Conservation (phyloP, 2,329 filamentous ascomycete genomes). For the Xylaria sp. region DNA sequence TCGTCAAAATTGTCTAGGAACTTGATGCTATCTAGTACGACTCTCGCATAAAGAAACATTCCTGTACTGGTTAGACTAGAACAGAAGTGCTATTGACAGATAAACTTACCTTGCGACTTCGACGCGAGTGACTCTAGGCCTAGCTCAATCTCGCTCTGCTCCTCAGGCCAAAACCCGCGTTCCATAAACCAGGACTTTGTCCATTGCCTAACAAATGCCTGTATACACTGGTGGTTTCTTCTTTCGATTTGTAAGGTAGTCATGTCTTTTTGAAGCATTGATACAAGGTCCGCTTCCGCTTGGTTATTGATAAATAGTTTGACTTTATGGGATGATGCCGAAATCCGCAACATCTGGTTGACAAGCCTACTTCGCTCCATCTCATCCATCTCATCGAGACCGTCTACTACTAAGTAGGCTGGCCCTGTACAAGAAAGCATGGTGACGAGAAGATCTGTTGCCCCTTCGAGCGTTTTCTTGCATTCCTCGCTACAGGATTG, state of each 20-base stretch:
- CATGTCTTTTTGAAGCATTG: neutral
- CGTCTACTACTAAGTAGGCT: slow-evolving; percentile 47
- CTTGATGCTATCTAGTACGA: slow-evolving; percentile 44
- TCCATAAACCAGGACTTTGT: slow-evolving; percentile 34
- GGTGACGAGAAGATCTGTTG: slow-evolving; percentile 41
- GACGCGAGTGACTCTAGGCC: slow-evolving; percentile 37
- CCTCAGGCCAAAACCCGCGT: slow-evolving; percentile 33
- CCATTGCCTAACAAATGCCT: slow-evolving; percentile 38
- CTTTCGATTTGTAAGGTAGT: slow-evolving; percentile 17
- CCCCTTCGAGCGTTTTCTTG: slow-evolving; percentile 39
- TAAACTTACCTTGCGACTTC: slow-evolving; percentile 44
- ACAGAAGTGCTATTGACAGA: neutral
- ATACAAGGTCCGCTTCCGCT: neutral
- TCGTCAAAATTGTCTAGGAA: slow-evolving; percentile 36
- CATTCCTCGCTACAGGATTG: slow-evolving; percentile 38
- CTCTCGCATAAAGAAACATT: slow-evolving; percentile 51
- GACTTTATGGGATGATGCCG: slow-evolving; percentile 24
- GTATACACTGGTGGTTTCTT: slow-evolving; percentile 42
- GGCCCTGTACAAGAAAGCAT: slow-evolving; percentile 40
- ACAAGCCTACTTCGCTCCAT: slow-evolving; percentile 37
- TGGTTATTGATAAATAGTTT: neutral
- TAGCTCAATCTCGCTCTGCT: slow-evolving; percentile 37
- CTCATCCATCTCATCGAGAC: slow-evolving; percentile 47
- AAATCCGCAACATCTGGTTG: slow-evolving; percentile 28
- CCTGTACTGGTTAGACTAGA: slow-evolving; percentile 38